phyloP scores from a whole-genome alignment of 148 eudicot genomes.

The Simmondsia chinensis region DNA sequence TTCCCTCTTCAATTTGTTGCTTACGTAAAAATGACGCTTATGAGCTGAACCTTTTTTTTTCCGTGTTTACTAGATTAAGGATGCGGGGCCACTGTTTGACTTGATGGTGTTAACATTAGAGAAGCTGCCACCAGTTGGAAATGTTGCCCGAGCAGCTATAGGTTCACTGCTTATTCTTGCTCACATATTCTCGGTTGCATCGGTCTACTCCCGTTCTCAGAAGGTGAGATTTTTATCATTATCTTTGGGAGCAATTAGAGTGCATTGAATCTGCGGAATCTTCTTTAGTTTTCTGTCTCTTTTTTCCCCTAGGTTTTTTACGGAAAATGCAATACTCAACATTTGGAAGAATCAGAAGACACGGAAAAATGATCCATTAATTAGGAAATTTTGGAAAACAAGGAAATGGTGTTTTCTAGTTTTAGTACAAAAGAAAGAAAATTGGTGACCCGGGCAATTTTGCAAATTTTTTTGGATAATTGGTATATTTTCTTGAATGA shows the following conservation, averaged over 20 bases:
- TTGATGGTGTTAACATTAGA: conserved; percentile 73
- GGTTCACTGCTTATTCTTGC: conserved; percentile 74
- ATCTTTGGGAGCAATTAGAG: not conserved
- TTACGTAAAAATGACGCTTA: too few relatives aligned
- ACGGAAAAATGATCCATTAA: too few relatives aligned
- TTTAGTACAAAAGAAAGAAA: too few relatives aligned
- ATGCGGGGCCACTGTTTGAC: conserved; percentile 62
- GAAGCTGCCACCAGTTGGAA: conserved; percentile 54
- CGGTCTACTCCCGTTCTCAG: conserved; percentile 46
- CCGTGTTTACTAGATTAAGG: conserved; percentile 37
- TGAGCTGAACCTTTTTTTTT: not conserved
- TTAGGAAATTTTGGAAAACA: too few relatives aligned
- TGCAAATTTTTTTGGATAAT: too few relatives aligned
- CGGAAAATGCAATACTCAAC: not conserved
- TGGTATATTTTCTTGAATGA: too few relatives aligned
- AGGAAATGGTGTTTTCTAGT: too few relatives aligned
- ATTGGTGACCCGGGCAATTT: too few relatives aligned
- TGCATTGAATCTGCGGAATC: too few relatives aligned
- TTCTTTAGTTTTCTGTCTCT: not conserved
- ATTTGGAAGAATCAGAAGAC: too few relatives aligned
- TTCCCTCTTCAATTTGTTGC: not conserved
- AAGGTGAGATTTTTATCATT: conserved; percentile 39
- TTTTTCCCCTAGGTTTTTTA: not conserved
- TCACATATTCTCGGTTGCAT: conserved; percentile 53
- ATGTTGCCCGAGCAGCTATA: conserved; percentile 64